phyloP scores from a whole-genome alignment of 345 rosid species.

The Salix viminalis region DNA sequence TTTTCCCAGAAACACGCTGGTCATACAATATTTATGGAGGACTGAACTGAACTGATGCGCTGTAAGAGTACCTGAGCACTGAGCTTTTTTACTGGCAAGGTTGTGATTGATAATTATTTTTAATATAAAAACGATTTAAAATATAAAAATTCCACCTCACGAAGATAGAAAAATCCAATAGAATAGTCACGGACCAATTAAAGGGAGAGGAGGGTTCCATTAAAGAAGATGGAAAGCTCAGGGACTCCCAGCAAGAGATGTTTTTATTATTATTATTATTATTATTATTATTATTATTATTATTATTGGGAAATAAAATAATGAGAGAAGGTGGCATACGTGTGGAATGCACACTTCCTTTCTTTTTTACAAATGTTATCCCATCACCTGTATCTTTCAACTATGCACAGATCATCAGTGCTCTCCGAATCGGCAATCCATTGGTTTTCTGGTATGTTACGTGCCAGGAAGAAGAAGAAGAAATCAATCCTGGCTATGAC shows the following conservation, averaged over 20 bases:
- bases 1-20: not conserved
- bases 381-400: not conserved
- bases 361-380: constrained; percentile 1
- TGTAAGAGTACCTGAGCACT: not conserved
- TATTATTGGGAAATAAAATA: not conserved
- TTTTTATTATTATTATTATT: too few species aligned
- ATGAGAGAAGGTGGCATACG: constrained; percentile 20
- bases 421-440: constrained; percentile 17
- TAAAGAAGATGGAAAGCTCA: not conserved
- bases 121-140: too few species aligned
- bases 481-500: too few species aligned
- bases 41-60: not conserved
- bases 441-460: not conserved
- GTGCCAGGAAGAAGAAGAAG: not conserved
- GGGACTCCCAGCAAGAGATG: not conserved
- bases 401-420: not conserved
- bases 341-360: constrained; percentile 27
- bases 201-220: not conserved
- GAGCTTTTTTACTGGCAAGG: too few species aligned
- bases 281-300: too few species aligned
- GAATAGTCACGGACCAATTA: not conserved
- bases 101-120: too few species aligned
- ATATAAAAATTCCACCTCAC: not conserved
- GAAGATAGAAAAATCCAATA: not conserved
- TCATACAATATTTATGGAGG: not conserved